Evolutionary conservation across 1,139 yeast genomes (phyloP).

Genomic region (Wickerhamiella infanticola): DNA sequence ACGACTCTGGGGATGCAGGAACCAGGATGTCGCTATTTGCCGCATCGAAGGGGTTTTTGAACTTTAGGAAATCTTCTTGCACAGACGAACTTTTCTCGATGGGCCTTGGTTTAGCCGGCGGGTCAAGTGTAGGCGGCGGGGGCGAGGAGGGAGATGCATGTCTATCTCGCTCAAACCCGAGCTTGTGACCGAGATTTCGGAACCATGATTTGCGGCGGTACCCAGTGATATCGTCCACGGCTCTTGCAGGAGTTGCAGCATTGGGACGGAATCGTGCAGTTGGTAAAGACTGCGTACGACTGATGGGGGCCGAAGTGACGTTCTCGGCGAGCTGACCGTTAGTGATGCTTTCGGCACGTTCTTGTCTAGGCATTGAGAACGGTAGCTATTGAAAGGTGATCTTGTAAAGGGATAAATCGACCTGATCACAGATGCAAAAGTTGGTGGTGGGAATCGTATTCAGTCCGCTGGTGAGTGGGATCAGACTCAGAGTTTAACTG

Average conservation of each 20-base stretch:
- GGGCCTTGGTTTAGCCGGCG: not conserved
- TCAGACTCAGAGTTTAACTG: no score
- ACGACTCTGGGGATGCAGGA: not conserved
- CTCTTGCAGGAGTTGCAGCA: not conserved
- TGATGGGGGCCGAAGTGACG: not conserved
- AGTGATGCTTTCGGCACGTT: not conserved
- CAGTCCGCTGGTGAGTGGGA: no score
- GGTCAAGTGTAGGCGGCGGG: not conserved
- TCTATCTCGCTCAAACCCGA: not conserved
- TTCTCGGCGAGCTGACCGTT: not conserved
- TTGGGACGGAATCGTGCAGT: not conserved
- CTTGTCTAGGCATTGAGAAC: not conserved
- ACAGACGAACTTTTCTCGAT: not conserved
- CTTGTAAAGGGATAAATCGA: no score
- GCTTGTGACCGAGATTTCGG: slow-evolving; percentile 1
- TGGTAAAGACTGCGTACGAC: not conserved
- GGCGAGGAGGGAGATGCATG: not conserved
- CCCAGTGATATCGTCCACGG: not conserved
- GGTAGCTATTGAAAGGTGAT: no score
- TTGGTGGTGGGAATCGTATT: no score
- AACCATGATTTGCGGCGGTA: not conserved
- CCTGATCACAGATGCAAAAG: no score
- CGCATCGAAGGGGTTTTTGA: slow-evolving; percentile 1
- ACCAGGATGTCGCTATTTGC: not conserved
- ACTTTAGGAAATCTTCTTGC: not conserved